phyloP scores from a whole-genome alignment of 129 eudicot genomes.

The Mikania micrantha region DNA sequence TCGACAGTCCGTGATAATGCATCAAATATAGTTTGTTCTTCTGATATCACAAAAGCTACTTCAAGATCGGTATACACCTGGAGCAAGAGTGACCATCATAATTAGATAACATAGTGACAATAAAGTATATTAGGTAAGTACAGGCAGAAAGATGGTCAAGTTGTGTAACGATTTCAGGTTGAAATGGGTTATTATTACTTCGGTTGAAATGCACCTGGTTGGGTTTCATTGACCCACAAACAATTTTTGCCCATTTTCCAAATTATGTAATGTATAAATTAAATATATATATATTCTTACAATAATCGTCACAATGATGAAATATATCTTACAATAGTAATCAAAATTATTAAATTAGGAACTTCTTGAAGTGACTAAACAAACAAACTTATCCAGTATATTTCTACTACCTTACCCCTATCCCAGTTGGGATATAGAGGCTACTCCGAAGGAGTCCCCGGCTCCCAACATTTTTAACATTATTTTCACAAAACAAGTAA shows the following conservation, averaged over 20 bases:
- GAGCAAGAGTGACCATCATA: background rate
- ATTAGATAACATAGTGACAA: background rate
- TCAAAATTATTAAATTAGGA: too few species aligned
- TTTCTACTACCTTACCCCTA: too few species aligned
- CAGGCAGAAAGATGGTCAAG: background rate
- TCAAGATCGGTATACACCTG: conserved; percentile 95
- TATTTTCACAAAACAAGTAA: too few species aligned
- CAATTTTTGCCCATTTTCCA: background rate
- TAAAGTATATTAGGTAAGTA: background rate
- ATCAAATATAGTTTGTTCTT: conserved; percentile 60
- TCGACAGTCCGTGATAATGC: conserved; percentile 87
- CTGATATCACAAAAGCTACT: conserved; percentile 96
- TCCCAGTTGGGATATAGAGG: too few species aligned
- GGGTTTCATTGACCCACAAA: background rate
- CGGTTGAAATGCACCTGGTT: background rate
- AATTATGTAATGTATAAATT: background rate
- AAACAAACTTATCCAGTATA: too few species aligned
- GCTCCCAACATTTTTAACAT: too few species aligned
- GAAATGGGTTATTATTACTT: background rate
- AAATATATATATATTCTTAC: background rate
- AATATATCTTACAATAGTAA: too few species aligned
- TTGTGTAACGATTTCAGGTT: background rate
- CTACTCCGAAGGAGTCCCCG: too few species aligned
- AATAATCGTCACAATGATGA: background rate
- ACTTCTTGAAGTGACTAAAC: too few species aligned